Evolutionary conservation across 1,284 basidiomycete genomes (phyloP), one percentile per base, ranked within the genome.

Genomic region (Boletus semigastroideus): DNA sequence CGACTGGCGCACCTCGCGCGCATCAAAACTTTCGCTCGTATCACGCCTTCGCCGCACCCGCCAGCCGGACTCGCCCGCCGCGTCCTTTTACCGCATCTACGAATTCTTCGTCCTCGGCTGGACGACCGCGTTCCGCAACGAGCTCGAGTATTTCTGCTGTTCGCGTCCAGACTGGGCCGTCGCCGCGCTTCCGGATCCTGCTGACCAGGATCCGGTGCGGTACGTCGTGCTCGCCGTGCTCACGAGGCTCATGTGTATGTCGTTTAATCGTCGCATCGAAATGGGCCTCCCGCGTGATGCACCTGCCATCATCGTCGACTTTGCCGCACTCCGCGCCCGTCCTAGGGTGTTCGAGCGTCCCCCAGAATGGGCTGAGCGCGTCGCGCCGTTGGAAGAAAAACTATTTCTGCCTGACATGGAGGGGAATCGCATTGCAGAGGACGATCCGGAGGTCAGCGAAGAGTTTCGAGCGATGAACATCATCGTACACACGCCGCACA

Each of bases 241-340:
- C 19, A 65, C 62, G 13, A 59, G 55, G 14, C 56, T 66, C 41
- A 58, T 72, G 58, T 68, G 69, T 40, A 41, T 46, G 20, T 38
- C 57, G 16, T 72, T 72, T 58, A 72, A 72, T 54, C 60, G 59
- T 37, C 68, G 65, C 38, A 68, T 71, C 49, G 60, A 55, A 45
- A 43, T 55, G 20, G 71, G 69, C 8, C 55, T 72, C 16, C 67
- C 68, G 11, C 59, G 66, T 14, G 65, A 68, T 42, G 65, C 65
- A n/a, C 68, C 66, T 44, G 53, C 68, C 6, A 62, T 69, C 49
- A 57, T 67, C 48, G 33, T 55, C 42, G 68, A 69, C 46, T 70
- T 63, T 48, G 57, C 59, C 13, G 71, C 59, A 46, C 65, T 72
- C 5, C 51, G 56, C 41, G 58, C 60, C n/a, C 60, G 64, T 42